These are phyloP conservation scores for Fusarium papillatum DNA, from an alignment of 2,329 filamentous ascomycete genomes.

Conservation along the genomic window DNA sequence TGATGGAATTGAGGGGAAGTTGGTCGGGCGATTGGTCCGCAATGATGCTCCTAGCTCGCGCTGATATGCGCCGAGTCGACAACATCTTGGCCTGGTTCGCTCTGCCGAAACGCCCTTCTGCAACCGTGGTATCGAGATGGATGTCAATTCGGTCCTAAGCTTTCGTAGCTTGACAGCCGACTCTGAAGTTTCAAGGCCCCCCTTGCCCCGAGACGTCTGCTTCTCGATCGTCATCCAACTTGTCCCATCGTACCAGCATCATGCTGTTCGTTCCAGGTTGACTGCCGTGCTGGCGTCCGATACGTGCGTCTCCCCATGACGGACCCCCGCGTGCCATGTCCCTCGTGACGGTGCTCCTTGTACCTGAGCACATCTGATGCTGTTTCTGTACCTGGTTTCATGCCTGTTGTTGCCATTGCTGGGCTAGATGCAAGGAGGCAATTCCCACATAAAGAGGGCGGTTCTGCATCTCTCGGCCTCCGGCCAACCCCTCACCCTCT, in stretches of 20 bases:
- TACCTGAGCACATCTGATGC: conserved; percentile 21
- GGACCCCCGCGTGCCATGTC: conserved; percentile 29
- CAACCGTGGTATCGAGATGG: conserved; percentile 26
- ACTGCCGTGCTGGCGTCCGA: conserved; percentile 34
- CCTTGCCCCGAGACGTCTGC: not conserved
- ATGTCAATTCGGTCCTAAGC: conserved; percentile 24
- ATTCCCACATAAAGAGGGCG: conserved; percentile 44
- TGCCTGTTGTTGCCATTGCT: conserved; percentile 13
- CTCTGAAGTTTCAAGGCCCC: not conserved
- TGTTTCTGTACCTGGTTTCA: conserved; percentile 36
- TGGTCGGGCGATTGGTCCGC: conserved; percentile 29
- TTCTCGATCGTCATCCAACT: conserved; percentile 12
- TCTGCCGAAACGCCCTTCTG: conserved; percentile 22
- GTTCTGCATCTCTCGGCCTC: conserved; percentile 35
- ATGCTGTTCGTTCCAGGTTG: conserved; percentile 28
- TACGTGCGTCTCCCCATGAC: conserved; percentile 33
- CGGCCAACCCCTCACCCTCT: conserved; percentile 16
- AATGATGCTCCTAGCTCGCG: conserved; percentile 14
- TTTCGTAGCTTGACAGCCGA: conserved; percentile 19
- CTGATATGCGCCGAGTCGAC: conserved; percentile 25
- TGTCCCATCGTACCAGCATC: conserved; percentile 43
- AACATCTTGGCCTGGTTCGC: not conserved
- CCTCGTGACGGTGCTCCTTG: conserved; percentile 36
- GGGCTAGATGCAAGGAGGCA: conserved; percentile 26
- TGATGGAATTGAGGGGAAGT: conserved; percentile 42